Conservation (phyloP, 2,329 filamentous ascomycete genomes). For the Ceratocystis albifundus region DNA sequence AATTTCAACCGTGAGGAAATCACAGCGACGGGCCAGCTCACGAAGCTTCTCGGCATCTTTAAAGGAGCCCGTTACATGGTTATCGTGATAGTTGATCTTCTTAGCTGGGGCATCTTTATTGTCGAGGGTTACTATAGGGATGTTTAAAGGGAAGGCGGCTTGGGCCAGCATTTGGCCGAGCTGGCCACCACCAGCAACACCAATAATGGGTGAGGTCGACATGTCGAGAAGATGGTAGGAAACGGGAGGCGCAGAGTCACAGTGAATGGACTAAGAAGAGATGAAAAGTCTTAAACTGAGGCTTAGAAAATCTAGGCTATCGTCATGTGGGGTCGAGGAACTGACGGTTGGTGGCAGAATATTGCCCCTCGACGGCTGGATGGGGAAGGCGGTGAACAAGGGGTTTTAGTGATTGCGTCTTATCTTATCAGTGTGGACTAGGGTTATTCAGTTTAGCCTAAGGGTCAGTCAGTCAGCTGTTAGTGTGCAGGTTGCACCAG, state of each 20-base stretch:
- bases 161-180: constrained; percentile 91
- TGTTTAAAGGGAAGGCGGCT: constrained; percentile 62
- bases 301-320: constrained; percentile 20
- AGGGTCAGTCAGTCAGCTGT: neutral
- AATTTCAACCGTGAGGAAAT: constrained; percentile 85
- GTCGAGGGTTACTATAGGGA: constrained; percentile 70
- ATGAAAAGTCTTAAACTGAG: neutral
- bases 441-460: neutral
- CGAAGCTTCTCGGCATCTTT: constrained; percentile 69
- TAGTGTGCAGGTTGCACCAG: neutral
- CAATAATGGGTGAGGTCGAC: constrained; percentile 35
- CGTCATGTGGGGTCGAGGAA: constrained; percentile 22
- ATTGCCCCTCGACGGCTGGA: neutral
- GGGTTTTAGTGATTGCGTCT: constrained; percentile 12
- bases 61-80: constrained; percentile 77
- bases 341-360: constrained; percentile 18
- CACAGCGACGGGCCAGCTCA: constrained; percentile 61
- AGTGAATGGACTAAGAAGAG: neutral
- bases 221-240: constrained; percentile 23
- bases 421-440: constrained; percentile 1
- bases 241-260: neutral
- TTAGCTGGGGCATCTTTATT: constrained; percentile 66
- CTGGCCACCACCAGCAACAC: constrained; percentile 53
- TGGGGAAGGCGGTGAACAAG: constrained; percentile 14
- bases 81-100: constrained; percentile 64